Evolutionary conservation across 176 grass and related monocot genomes (phyloP).

Genomic region (Oryza nivara): DNA sequence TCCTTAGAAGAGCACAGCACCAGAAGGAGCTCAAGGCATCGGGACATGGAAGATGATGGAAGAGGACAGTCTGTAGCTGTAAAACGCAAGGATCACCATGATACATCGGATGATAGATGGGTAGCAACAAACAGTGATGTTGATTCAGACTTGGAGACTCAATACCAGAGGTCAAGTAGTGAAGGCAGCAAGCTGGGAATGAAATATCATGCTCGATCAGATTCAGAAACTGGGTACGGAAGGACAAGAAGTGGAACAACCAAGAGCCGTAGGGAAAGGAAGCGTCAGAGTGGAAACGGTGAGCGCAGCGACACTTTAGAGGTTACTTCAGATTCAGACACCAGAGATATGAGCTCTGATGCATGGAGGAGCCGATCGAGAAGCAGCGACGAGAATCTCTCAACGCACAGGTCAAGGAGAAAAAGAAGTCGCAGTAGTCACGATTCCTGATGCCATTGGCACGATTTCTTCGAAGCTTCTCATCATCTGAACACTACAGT

Average conservation of each 20-base stretch:
- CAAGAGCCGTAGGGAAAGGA: conserved; percentile 37
- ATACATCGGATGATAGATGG: conserved; percentile 42
- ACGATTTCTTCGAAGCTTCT: not conserved
- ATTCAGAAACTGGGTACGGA: conserved; percentile 2
- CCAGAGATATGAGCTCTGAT: conserved; percentile 31
- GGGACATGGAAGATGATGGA: conserved; percentile 1
- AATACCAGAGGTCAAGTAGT: conserved; percentile 11
- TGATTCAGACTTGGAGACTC: conserved; percentile 34
- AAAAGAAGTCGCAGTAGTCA: conserved; percentile 3
- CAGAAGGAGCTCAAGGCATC: conserved; percentile 23
- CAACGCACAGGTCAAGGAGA: conserved; percentile 26
- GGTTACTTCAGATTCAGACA: conserved; percentile 18
- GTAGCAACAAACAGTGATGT: conserved; percentile 40
- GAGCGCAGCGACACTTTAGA: conserved; percentile 9
- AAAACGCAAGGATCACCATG: conserved; percentile 24
- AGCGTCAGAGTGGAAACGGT: conserved; percentile 38
- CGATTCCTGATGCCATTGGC: not conserved
- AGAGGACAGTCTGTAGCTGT: conserved; percentile 20
- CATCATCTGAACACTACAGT: not conserved
- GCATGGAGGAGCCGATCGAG: conserved; percentile 29
- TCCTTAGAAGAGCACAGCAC: conserved; percentile 23
- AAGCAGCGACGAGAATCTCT: conserved; percentile 40
- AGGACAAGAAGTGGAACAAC: conserved; percentile 27
- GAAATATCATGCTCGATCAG: conserved; percentile 24
- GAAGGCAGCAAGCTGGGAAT: conserved; percentile 3